Base-by-base conservation (phyloP, 2,329 filamentous ascomycete species). In the Scedosporium aurantiacum region DNA sequence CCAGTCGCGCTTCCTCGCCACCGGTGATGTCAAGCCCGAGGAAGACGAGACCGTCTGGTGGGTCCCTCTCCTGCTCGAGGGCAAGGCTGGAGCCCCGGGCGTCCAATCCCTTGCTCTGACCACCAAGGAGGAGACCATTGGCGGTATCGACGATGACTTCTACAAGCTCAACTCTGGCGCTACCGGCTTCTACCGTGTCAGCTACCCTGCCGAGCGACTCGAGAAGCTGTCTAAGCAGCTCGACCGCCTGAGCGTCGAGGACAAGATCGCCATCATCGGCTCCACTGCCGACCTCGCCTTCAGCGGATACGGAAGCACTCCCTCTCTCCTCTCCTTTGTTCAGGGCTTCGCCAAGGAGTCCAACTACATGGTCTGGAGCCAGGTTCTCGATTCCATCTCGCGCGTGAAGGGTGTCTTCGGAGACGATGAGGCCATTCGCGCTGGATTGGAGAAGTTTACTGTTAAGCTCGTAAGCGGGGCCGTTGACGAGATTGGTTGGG, bases 11-110 rank as follows among this genome's bases (percentile, higher is more conserved):
- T 99, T 97, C 82, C 80, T 99, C 23, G 90, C 90, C 21, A 91
- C 90, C 3, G 94, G 94, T 8, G 93, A 97, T 71, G 90, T 91
- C 61, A 91, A 91, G 76, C 80, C 91, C 1, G 90, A 95, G 70
- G 94, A 99, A 67, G 92, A 99, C 69, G 80, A 88, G 69, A 97
- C 92, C 2, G 86, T 85, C 21, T 99, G 94, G 94, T 99, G 94
- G 93, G 84, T 97, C 63, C 94, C 94, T 16, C 82, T 99, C 37
- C 89, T 88, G 14, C 79, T 99, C 28, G 89, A 91, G 72, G 89
- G 90, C 60, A 90, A 90, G 68, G 77, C 81, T 43, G 81, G 87
- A 23, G 77, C 86, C 37, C 76, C 84, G 40, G 83, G 82, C 6
- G 78, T 88, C 60, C 78, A 87, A 62, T 78, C 82, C 21, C 78